A percentile compares a stretch with the other conserved stretches of the same genome.
phyloP scores from a whole-genome alignment of 495 filamentous ascomycete genomes.

The Aspergillus campestris region DNA sequence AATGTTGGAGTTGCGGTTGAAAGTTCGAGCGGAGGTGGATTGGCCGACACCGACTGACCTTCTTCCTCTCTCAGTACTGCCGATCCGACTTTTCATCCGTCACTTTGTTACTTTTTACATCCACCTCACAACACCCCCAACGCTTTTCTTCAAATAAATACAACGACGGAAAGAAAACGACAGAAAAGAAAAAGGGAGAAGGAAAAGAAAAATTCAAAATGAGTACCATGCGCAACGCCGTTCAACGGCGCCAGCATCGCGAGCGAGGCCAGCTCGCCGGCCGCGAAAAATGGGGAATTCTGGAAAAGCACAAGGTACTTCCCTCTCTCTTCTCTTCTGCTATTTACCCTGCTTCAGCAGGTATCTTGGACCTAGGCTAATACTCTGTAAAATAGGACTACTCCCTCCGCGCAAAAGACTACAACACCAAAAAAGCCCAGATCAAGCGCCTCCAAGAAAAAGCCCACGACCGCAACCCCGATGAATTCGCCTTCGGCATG shows the following conservation, averaged over 20 bases:
- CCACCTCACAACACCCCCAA: background rate
- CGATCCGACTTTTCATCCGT: no score
- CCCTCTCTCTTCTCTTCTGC: background rate
- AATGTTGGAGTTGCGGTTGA: no score
- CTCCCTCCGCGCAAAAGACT: conserved; percentile 79
- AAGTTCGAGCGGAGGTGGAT: no score
- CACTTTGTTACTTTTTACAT: no score
- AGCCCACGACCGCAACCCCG: conserved; percentile 79
- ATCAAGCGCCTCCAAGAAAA: conserved; percentile 72
- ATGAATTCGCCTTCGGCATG: conserved; percentile 97
- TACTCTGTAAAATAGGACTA: conserved; percentile 59
- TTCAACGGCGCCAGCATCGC: conserved; percentile 66
- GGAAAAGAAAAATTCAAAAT: conserved; percentile 37
- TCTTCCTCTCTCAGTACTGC: no score
- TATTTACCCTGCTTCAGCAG: background rate
- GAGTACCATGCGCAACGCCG: conserved; percentile 78
- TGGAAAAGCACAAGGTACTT: conserved; percentile 78
- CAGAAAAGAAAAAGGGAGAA: no score
- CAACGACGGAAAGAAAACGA: background rate
- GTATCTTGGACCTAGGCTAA: conserved; percentile 13
- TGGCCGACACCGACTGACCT: no score
- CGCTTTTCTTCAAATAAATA: conserved; percentile 1
- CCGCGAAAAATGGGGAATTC: conserved; percentile 72
- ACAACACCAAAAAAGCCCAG: conserved; percentile 74
- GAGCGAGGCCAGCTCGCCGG: conserved; percentile 82